Evolutionary conservation across 2,329 filamentous ascomycete species (phyloP), one percentile per base, ranked within the genome.

Genomic region (Thielaviopsis punctulata): DNA sequence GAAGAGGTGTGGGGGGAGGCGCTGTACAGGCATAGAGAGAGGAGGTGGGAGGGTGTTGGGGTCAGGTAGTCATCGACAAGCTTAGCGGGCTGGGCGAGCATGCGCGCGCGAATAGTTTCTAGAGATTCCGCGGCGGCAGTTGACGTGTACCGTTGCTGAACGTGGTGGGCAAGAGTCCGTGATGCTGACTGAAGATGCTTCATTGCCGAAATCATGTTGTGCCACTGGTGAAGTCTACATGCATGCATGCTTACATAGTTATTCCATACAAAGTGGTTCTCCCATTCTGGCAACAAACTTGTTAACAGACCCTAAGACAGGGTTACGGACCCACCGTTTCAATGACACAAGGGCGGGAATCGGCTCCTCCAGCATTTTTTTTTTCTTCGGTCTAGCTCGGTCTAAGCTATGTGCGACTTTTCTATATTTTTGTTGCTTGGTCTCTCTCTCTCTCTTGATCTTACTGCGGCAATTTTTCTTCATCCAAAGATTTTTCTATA

Each of bases 1-100:
- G 46, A 55, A 56, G 58, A 57, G 22, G 30, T 7, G 10, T 30
- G 48, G n/a, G 50, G 21, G 48, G 22, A 51, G 52, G 56, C 55
- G 18, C 68, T 56, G 43, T 47, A 41, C 44, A 90, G 72, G 8
- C 80, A 74, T 25, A 78, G 68, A 57, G 73, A 70, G 46, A 94
- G 74, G 45, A 86, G 77, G 64, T 80, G 71, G 0, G 80, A 82
- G 24, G 72, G 74, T 52, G 75, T 79, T 0, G 80, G 76, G 30
- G 74, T 72, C 45, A 75, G 65, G 56, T 65, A 63, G 61, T 75
- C 72, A 21, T 62, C 62, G 54, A 69, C 68, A 57, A 63, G 55
- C 55, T 66, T 69, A 46, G 64, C 45, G 2, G 49, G 39, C n/a
- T 49, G 53, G 15, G 44, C n/a, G 22, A 36, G 10, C 19, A 55